These are phyloP conservation scores for Mortierella sp. DNA, from an alignment of 371 early-diverging fungal species.

Conservation along the genomic window DNA sequence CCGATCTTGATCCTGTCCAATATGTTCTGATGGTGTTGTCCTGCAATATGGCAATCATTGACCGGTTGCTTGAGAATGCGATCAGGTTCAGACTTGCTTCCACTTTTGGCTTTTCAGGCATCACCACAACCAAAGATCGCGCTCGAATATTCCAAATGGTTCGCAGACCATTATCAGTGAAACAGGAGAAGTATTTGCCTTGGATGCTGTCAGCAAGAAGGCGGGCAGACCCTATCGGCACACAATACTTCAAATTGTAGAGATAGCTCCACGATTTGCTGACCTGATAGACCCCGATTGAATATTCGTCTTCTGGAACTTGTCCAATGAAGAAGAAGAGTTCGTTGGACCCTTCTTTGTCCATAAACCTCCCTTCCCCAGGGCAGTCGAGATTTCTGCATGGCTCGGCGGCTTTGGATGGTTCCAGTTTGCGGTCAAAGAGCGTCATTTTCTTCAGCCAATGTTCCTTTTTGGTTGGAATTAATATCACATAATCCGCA, in stretches of 20 bases:
- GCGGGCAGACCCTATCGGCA: background rate
- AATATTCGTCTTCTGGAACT: constrained; percentile 15
- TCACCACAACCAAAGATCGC: constrained; percentile 8
- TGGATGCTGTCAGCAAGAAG: constrained; percentile 1
- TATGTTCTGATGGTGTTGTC: constrained; percentile 17
- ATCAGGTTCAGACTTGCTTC: background rate
- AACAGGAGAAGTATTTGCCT: constrained; percentile 19
- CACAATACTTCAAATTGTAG: background rate
- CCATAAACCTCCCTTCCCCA: constrained; percentile 22
- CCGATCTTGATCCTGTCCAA: constrained; percentile 24
- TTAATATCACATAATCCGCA: constrained; percentile 8
- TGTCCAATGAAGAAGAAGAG: constrained; percentile 30
- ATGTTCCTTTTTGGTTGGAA: constrained; percentile 9
- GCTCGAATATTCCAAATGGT: constrained; percentile 20
- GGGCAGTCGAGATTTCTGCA: background rate
- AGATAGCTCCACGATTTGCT: constrained; percentile 14
- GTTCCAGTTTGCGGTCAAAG: background rate
- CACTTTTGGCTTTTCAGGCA: background rate
- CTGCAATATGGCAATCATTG: constrained; percentile 20
- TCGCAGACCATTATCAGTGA: background rate
- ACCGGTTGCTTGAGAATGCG: constrained; percentile 19
- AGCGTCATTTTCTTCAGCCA: constrained; percentile 2
- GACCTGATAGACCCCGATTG: constrained; percentile 20
- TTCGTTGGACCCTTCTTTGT: constrained; percentile 15
- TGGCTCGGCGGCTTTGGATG: background rate